Evolutionary conservation across 2,329 filamentous ascomycete species (phyloP).

Genomic region (Aspergillus costaricaensis): DNA sequence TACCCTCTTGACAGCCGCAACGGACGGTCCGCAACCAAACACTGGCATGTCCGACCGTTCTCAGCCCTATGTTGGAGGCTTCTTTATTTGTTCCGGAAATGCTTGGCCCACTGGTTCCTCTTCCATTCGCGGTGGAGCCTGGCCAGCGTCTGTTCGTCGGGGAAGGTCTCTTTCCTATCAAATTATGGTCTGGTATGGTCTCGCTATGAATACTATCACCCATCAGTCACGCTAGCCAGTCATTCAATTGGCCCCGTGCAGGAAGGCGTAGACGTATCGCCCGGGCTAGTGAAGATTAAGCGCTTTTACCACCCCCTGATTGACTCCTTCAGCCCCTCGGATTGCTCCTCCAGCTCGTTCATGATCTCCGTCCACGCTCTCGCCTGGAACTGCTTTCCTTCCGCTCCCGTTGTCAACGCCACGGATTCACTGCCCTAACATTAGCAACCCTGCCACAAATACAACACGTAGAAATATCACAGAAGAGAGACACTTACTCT

Average conservation of each 20-base stretch:
- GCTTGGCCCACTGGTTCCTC: constrained; percentile 14
- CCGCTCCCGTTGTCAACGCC: constrained; percentile 33
- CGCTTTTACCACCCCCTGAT: constrained; percentile 8
- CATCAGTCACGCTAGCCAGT: background rate
- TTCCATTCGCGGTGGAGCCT: constrained; percentile 4
- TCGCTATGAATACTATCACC: background rate
- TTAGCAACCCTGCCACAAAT: constrained; percentile 14
- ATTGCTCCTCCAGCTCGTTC: constrained; percentile 32
- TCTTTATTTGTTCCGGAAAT: background rate
- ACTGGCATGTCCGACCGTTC: background rate
- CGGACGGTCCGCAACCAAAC: background rate
- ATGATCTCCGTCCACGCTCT: constrained; percentile 47
- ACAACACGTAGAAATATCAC: background rate
- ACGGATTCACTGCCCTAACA: constrained; percentile 32
- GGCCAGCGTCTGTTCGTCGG: background rate
- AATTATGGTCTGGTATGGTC: background rate
- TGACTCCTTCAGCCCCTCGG: constrained; percentile 22
- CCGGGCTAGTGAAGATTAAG: background rate
- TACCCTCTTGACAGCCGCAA: background rate
- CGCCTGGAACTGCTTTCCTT: constrained; percentile 40
- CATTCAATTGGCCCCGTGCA: background rate
- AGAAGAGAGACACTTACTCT: constrained; percentile 30
- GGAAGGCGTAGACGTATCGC: background rate
- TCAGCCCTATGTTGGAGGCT: constrained; percentile 4
- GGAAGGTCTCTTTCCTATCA: background rate